These are phyloP conservation scores for Solanum etuberosum DNA, from an alignment of 257 asterid genomes.

Conservation along the genomic window DNA sequence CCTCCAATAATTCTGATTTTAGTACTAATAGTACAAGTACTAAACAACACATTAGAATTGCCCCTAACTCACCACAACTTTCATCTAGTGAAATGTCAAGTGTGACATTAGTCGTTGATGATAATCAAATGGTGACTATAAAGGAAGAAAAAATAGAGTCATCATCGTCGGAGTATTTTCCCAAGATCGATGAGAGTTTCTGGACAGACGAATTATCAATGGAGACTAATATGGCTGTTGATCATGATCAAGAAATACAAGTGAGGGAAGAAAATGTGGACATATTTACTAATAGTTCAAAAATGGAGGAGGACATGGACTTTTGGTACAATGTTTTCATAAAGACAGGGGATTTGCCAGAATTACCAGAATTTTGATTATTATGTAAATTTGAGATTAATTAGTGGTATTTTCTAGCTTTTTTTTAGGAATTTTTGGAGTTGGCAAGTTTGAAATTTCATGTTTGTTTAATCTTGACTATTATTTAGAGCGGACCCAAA, in stretches of 20 bases:
- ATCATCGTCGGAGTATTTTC: not conserved
- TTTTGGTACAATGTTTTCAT: slow-evolving; percentile 8
- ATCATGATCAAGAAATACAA: not conserved
- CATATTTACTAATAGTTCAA: not conserved
- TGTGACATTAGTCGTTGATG: not conserved
- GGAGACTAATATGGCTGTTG: not conserved
- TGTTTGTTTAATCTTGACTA: not conserved
- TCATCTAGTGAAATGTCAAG: slow-evolving; percentile 1
- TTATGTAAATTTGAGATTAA: not conserved
- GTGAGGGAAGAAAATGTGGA: not conserved
- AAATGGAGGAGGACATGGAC: slow-evolving; percentile 2
- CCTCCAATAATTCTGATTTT: not conserved
- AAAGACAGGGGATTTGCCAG: slow-evolving; percentile 1
- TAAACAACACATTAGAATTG: not conserved
- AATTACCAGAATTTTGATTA: not conserved
- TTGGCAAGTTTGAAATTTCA: not conserved
- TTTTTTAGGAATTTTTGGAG: not conserved
- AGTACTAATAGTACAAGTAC: not conserved
- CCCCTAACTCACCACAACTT: not conserved
- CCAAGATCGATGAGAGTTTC: not conserved
- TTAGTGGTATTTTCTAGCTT: not conserved
- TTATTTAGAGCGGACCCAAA: not conserved
- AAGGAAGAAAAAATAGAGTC: not conserved
- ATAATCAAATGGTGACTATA: not conserved
- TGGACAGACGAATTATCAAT: not conserved